Conservation (phyloP, 1,139 yeast species). For the Geotrichum macrosporum region DNA sequence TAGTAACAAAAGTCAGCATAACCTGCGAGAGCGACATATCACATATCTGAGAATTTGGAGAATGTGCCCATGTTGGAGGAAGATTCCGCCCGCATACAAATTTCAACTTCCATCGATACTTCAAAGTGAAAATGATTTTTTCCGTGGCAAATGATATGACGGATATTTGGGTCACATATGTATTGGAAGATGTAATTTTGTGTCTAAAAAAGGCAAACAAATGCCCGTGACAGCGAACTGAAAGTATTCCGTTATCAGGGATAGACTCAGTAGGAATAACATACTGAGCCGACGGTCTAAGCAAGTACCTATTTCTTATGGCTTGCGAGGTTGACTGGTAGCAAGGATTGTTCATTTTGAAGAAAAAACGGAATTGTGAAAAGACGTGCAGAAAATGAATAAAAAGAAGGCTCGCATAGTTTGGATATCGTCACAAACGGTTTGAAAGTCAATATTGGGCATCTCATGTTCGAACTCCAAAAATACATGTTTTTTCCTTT, state of each 20-base stretch:
- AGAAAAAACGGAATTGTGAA: no score
- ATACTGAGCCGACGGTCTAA: conserved; percentile 26
- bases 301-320: conserved; percentile 21
- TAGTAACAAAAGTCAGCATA: conserved; percentile 23
- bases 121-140: conserved; percentile 6
- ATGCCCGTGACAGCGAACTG: conserved; percentile 14
- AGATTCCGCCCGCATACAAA: conserved; percentile 6
- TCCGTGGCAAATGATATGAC: conserved; percentile 17
- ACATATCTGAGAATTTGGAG: conserved; percentile 22
- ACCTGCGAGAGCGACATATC: conserved; percentile 22
- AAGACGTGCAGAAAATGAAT: no score
- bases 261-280: conserved; percentile 23
- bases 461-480: no score
- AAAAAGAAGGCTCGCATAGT: no score
- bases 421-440: no score
- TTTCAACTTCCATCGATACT: conserved; percentile 23
- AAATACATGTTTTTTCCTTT: no score
- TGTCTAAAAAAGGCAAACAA: conserved; percentile 15
- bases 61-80: conserved; percentile 23
- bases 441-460: no score
- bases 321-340: conserved; percentile 8
- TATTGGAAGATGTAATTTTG: not conserved
- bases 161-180: conserved; percentile 10
- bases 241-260: conserved; percentile 23
- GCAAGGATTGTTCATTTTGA: conserved; percentile 1